phyloP scores from a whole-genome alignment of 192 early-diverging fungal genomes.

The Polychytrium aggregatum region DNA sequence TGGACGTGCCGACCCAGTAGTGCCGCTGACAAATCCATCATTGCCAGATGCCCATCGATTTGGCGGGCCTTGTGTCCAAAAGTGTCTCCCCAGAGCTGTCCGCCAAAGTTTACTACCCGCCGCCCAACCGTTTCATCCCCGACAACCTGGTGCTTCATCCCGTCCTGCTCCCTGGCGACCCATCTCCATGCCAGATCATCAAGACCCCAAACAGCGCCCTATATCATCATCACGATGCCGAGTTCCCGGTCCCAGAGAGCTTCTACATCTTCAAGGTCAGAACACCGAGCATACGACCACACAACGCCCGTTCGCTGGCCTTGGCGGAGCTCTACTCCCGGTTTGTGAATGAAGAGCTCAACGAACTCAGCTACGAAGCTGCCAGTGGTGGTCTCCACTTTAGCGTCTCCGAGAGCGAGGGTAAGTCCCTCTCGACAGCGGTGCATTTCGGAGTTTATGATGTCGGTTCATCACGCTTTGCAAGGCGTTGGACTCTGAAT shows the following conservation, averaged over 20 bases:
- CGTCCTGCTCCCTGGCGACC: constrained; percentile 10
- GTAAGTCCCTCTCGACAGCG: too few species aligned
- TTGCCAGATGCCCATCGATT: too few species aligned
- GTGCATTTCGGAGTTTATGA: too few species aligned
- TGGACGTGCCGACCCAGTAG: too few species aligned
- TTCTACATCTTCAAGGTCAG: constrained; percentile 15
- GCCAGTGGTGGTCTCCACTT: constrained; percentile 21
- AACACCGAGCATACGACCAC: constrained; percentile 22
- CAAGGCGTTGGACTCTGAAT: background rate
- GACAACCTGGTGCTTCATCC: constrained; percentile 13
- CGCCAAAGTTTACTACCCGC: too few species aligned
- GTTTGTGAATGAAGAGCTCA: constrained; percentile 23
- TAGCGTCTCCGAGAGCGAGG: constrained; percentile 7
- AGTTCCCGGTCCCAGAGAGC: constrained; percentile 21
- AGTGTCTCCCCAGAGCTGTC: too few species aligned
- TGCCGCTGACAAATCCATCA: too few species aligned
- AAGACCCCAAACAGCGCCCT: constrained; percentile 2
- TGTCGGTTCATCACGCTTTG: too few species aligned
- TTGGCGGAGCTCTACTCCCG: constrained; percentile 16
- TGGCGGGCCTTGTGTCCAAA: too few species aligned
- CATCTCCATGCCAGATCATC: too few species aligned
- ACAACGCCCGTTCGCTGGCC: constrained; percentile 8
- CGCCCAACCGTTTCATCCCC: constrained; percentile 22
- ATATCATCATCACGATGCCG: constrained; percentile 14
- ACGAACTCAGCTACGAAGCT: constrained; percentile 23